Conservation (phyloP, 2,329 filamentous ascomycete genomes). For the Periconia sp. region DNA sequence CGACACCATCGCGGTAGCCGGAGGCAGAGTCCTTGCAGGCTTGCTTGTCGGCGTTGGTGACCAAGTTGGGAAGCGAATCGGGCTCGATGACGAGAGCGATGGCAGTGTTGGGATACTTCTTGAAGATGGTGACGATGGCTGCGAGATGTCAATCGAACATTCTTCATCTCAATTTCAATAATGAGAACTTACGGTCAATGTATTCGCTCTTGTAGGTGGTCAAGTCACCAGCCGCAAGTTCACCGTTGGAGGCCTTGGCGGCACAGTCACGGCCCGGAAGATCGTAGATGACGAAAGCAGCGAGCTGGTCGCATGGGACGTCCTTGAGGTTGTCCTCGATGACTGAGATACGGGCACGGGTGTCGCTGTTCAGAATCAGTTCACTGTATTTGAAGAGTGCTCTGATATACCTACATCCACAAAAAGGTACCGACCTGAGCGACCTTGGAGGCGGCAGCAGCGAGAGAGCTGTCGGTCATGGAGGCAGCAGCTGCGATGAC, state of each 20-base stretch:
- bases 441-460: conserved; percentile 55
- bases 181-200: conserved; percentile 53
- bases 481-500: conserved; percentile 65
- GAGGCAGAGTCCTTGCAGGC: conserved; percentile 63
- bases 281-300: conserved; percentile 67
- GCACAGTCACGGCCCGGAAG: conserved; percentile 70
- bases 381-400: neutral
- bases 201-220: conserved; percentile 59
- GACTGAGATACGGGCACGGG: conserved; percentile 57
- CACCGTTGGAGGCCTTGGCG: conserved; percentile 69
- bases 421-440: conserved; percentile 60
- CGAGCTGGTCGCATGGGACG: conserved; percentile 56
- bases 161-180: too few relatives aligned
- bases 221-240: conserved; percentile 62
- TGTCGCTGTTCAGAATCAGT: conserved; percentile 49
- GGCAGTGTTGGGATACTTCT: conserved; percentile 57
- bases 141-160: conserved; percentile 5
- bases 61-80: conserved; percentile 68
- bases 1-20: conserved; percentile 64
- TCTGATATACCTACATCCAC: conserved; percentile 56
- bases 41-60: conserved; percentile 63
- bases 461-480: conserved; percentile 56
- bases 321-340: conserved; percentile 58
- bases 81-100: conserved; percentile 60
- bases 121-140: conserved; percentile 61